Conservation (phyloP, 345 rosid genomes). For the Citrus maxima region DNA sequence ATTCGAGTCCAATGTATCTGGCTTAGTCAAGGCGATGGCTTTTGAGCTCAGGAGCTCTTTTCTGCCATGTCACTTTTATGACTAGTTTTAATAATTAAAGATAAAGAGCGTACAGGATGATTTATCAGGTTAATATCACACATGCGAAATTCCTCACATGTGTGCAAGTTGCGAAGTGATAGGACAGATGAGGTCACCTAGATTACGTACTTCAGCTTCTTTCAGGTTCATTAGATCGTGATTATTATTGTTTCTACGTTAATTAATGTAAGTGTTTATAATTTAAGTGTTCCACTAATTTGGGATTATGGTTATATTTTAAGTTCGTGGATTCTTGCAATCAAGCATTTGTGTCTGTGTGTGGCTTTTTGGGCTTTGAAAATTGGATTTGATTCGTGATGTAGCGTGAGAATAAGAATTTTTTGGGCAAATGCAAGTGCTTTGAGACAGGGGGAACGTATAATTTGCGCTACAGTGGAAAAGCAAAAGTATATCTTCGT, state of each 20-base stretch:
- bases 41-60: background rate
- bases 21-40: constrained; percentile 58
- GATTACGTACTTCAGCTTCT: background rate
- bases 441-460: background rate
- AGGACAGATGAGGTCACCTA: background rate
- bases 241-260: background rate
- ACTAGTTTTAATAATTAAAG: background rate
- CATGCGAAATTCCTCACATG: background rate
- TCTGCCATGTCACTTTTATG: constrained; percentile 5
- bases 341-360: background rate
- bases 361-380: background rate
- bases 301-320: background rate
- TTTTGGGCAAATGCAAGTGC: background rate
- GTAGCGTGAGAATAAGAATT: constrained; percentile 8
- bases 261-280: background rate
- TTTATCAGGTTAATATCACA: background rate
- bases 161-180: background rate
- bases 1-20: constrained; percentile 39
- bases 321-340: background rate
- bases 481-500: background rate
- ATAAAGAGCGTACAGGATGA: background rate
- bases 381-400: constrained; percentile 14
- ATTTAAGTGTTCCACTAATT: background rate
- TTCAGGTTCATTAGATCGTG: background rate
- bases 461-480: background rate